Evolutionary conservation across 139 green algal genomes (phyloP).

Genomic region (Marvania coccoides): DNA sequence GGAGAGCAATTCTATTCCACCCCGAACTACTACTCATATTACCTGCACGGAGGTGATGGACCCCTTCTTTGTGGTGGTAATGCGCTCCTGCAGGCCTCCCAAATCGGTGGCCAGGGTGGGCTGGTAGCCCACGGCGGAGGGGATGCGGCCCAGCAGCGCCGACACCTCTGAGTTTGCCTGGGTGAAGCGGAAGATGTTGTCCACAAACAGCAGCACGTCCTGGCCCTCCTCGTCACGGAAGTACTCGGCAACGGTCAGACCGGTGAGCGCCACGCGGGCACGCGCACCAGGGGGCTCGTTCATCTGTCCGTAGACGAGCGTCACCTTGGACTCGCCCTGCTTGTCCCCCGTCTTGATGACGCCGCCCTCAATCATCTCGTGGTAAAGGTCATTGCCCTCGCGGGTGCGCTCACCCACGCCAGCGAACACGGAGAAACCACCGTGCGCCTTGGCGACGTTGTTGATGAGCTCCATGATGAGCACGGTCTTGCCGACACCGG

Average conservation of each 20-base stretch:
- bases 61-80: conserved; percentile 97
- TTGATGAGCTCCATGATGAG: conserved; percentile 99
- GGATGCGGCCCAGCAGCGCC: conserved; percentile 96
- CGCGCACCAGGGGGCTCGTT: conserved; percentile 98
- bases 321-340: conserved; percentile 91
- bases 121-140: conserved; percentile 99
- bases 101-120: conserved; percentile 97
- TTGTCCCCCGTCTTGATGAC: conserved; percentile 96
- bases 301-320: conserved; percentile 99
- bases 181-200: conserved; percentile 99
- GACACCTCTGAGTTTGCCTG: conserved; percentile 99
- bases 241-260: conserved; percentile 97
- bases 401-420: conserved; percentile 97
- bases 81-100: conserved; percentile 95
- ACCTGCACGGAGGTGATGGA: conserved; percentile 98
- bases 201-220: conserved; percentile 99
- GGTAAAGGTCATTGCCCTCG: conserved; percentile 99
- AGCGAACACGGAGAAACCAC: conserved; percentile 99
- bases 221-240: conserved; percentile 99
- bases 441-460: conserved; percentile 98
- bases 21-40: neutral
- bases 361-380: conserved; percentile 98
- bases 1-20: neutral
- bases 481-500: conserved; percentile 99
- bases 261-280: conserved; percentile 95